A percentile compares a stretch with the other conserved stretches of the same genome.
Conservation (phyloP, 192 early-diverging fungal genomes). For the Phycomyces blakesleeanus region DNA sequence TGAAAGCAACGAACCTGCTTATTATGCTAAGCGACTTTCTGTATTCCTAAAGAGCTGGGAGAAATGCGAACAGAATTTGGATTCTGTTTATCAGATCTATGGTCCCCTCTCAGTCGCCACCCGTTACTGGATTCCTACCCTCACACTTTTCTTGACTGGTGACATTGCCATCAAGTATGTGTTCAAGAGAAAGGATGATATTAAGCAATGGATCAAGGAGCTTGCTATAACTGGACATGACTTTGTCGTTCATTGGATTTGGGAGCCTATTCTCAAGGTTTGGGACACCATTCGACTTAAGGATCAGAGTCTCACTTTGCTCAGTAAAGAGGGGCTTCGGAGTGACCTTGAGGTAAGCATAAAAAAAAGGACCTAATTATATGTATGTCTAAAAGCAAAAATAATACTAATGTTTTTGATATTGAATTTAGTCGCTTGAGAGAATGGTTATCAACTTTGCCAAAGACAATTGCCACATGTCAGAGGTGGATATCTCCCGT, state of each 20-base stretch:
- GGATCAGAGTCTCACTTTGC: conserved; percentile 70
- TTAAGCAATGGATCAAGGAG: conserved; percentile 46
- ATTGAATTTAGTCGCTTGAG: conserved; percentile 62
- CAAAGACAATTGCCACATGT: conserved; percentile 39
- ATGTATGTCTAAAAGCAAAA: no score
- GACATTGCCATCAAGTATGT: conserved; percentile 45
- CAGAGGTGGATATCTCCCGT: conserved; percentile 44
- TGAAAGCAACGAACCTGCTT: conserved; percentile 11
- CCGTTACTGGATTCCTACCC: conserved; percentile 69
- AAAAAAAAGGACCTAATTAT: no score
- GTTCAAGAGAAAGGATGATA: conserved; percentile 46
- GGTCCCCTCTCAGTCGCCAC: conserved; percentile 52
- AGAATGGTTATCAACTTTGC: conserved; percentile 88
- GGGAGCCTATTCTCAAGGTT: conserved; percentile 66
- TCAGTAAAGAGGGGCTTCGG: conserved; percentile 68
- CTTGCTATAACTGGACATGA: conserved; percentile 52
- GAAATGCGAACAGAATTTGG: conserved; percentile 32
- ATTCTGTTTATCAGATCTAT: conserved; percentile 37
- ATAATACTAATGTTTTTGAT: no score
- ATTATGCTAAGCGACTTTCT: conserved; percentile 28
- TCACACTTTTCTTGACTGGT: conserved; percentile 38
- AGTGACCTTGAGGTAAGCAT: conserved; percentile 75
- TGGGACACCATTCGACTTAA: conserved; percentile 79
- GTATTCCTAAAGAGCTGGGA: conserved; percentile 33
- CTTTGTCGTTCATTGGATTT: conserved; percentile 76